phyloP scores from a whole-genome alignment of 768 basidiomycete genomes.

The Termitomyces titanicus region DNA sequence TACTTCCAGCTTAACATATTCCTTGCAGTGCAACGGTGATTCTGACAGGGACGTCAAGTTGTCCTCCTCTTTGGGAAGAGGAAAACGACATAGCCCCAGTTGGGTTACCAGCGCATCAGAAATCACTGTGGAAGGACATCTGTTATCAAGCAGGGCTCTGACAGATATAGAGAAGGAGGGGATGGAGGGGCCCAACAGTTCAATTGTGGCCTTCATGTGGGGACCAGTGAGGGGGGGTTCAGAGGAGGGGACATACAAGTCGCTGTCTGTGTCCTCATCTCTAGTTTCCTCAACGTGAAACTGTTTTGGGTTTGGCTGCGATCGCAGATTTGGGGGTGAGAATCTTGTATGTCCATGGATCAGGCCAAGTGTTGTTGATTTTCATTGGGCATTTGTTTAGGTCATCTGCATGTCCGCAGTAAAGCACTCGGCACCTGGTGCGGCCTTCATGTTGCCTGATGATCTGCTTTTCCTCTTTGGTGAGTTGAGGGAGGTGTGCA shows the following conservation, averaged over 20 bases:
- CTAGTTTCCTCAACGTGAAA: neutral
- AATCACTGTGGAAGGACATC: slow-evolving; percentile 21
- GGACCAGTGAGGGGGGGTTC: neutral
- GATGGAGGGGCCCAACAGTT: slow-evolving; percentile 1
- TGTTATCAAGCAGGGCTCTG: slow-evolving; percentile 15
- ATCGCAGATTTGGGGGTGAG: too few relatives aligned
- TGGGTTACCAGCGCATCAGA: slow-evolving; percentile 3
- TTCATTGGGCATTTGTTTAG: too few relatives aligned
- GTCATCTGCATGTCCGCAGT: too few relatives aligned
- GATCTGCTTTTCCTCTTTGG: too few relatives aligned
- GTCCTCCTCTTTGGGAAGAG: slow-evolving; percentile 16
- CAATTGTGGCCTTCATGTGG: neutral
- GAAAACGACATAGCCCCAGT: slow-evolving; percentile 12
- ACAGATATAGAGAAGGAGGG: slow-evolving; percentile 5
- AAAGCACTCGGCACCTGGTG: neutral
- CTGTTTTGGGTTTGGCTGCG: too few relatives aligned
- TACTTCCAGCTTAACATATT: slow-evolving; percentile 19
- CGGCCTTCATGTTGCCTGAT: neutral
- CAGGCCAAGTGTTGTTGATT: too few relatives aligned
- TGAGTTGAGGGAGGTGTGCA: neutral
- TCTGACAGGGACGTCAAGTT: slow-evolving; percentile 15
- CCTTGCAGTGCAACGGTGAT: slow-evolving; percentile 10
- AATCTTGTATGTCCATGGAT: too few relatives aligned
- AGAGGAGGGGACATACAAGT: neutral
- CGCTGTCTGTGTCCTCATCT: neutral